Base-by-base conservation (phyloP, 2,329 filamentous ascomycete genomes). In the Colletotrichum tofieldiae region DNA sequence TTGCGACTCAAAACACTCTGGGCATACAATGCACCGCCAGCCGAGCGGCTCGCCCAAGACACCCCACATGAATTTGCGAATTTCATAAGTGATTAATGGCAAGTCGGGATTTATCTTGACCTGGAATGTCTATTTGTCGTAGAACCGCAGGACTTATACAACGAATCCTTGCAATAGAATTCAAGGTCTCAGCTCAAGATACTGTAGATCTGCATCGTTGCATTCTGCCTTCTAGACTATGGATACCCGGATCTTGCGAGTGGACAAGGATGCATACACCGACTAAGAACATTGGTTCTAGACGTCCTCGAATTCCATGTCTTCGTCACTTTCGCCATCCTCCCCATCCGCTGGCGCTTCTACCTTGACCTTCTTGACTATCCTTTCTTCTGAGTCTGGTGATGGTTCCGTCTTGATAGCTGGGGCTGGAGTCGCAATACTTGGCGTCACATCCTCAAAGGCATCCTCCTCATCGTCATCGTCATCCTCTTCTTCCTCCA, bases 281-380 rank as follows among this genome's bases (percentile, higher is more conserved):
- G 6, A 56, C 12, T 8, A 37, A 58, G 2, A 41, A 5, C 7
- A 41, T 58, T 26, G 55, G 7, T 41, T 9, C 47, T 52, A 86
- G 0, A 90, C 88, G 77, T 91, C 89, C 76, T 90, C 89, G 79
- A 91, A 91, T 75, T 90, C 88, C 73, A 90, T 78, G 35, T 86
- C 87, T 39, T 88, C 87, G 32, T 89, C 87, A 43, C 83, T 83
- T 35, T 85, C 84, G 37, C 85, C 85, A 16, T 86, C 85, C n/a
- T 86, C 85, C 37, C 85, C 85, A 7, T 81, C 81, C 29, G 65
- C 69, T 74, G 84, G 81, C 73, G 84, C 80, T 65, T 92, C 90
- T 23, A 92, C 79, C 79, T 91, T 92, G 55, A 90, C 85, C 73
- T 88, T 88, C 83, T 94, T 94, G 12, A 85, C 81, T 16, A 87